Evolutionary conservation across 78 protist genomes (phyloP).

Genomic region (Planoprotostelium fungivorum): DNA sequence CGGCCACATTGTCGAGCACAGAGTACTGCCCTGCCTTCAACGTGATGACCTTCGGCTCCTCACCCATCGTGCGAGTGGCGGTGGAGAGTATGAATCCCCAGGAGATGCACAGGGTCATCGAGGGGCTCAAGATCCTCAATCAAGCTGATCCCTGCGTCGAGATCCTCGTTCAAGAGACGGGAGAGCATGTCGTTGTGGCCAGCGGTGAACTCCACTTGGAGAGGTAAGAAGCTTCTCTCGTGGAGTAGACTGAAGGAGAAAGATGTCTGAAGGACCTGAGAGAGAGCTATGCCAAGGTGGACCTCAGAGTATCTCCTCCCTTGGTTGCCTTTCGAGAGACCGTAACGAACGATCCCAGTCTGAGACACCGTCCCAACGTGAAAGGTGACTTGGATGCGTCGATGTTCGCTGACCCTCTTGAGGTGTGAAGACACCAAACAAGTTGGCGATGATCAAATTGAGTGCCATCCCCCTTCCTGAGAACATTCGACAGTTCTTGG

Average conservation of each 20-base stretch:
- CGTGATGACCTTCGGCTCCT: constrained; percentile 49
- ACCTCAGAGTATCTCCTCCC: constrained; percentile 75
- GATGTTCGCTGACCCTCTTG: no score
- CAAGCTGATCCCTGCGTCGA: constrained; percentile 90
- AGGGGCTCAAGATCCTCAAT: constrained; percentile 86
- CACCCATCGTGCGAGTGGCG: constrained; percentile 90
- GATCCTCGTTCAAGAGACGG: constrained; percentile 70
- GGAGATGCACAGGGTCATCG: constrained; percentile 53
- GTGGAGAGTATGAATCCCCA: constrained; percentile 68
- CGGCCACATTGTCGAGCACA: constrained; percentile 71
- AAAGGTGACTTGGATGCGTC: neutral
- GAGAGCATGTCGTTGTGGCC: constrained; percentile 86
- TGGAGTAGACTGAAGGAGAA: neutral
- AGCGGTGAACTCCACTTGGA: constrained; percentile 94
- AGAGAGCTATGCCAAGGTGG: constrained; percentile 75
- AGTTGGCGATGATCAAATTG: constrained; percentile 26
- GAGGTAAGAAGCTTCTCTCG: constrained; percentile 5
- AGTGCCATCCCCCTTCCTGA: constrained; percentile 61
- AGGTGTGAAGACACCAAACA: constrained; percentile 50
- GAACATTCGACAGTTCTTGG: constrained; percentile 40
- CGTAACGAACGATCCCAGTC: constrained; percentile 4
- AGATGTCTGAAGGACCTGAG: constrained; percentile 84
- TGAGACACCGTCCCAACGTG: neutral
- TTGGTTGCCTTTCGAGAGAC: constrained; percentile 91
- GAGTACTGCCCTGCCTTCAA: constrained; percentile 50